Evolutionary conservation across 2,329 filamentous ascomycete genomes (phyloP).

Genomic region (Aaosphaeria arxii): DNA sequence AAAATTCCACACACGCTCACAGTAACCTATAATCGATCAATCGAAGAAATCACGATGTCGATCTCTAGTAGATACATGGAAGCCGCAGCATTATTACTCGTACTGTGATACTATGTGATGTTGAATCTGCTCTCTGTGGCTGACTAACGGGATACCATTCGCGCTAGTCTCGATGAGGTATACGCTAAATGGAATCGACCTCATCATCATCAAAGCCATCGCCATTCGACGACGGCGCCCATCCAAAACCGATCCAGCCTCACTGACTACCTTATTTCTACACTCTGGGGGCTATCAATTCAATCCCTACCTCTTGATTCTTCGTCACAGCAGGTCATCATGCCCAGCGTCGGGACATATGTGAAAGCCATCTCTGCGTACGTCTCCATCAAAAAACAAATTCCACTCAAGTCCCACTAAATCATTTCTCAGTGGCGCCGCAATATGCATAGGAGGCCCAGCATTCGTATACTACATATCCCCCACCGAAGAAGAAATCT

Average conservation of each 20-base stretch:
- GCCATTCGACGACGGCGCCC: not conserved
- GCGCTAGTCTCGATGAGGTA: not conserved
- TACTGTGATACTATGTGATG: too few species aligned
- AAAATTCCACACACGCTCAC: too few species aligned
- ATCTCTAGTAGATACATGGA: too few species aligned
- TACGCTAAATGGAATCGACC: not conserved
- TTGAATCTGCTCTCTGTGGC: too few species aligned
- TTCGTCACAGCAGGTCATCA: not conserved
- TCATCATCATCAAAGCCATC: not conserved
- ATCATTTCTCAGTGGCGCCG: conserved; percentile 57
- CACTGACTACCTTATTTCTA: not conserved
- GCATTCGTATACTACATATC: conserved; percentile 75
- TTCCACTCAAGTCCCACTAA: conserved; percentile 1
- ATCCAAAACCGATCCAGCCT: not conserved
- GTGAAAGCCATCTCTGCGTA: conserved; percentile 35
- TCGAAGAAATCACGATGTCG: too few species aligned
- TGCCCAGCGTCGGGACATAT: not conserved
- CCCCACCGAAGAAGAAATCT: conserved; percentile 88
- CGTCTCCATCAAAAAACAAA: conserved; percentile 6
- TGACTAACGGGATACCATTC: not conserved
- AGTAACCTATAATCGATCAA: too few species aligned
- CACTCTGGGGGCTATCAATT: too few species aligned
- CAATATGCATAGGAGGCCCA: conserved; percentile 78
- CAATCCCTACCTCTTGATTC: not conserved
- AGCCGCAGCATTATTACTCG: too few species aligned